These are phyloP conservation scores for Colletotrichum navitas DNA, from an alignment of 2,329 filamentous ascomycete species.

Conservation along the genomic window DNA sequence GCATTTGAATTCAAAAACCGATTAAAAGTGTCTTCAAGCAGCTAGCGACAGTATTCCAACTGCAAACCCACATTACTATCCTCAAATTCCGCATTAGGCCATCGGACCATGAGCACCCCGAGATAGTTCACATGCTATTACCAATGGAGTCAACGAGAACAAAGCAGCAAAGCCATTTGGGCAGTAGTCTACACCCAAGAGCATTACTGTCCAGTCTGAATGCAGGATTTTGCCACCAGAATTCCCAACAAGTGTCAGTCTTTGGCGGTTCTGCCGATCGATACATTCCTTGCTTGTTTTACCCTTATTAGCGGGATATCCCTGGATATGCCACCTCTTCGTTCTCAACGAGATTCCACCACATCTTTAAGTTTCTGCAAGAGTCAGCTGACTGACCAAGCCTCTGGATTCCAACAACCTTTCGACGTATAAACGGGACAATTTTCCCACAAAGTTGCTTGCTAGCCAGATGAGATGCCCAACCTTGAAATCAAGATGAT, in stretches of 20 bases:
- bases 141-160: not conserved
- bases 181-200: not conserved
- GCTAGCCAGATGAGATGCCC: not conserved
- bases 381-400: not conserved
- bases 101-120: not conserved
- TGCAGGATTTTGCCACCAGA: conserved; percentile 5
- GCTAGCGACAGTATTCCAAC: not conserved
- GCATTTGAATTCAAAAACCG: too few relatives aligned
- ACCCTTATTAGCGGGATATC: not conserved
- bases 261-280: not conserved
- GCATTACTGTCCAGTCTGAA: not conserved
- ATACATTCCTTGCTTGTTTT: conserved; percentile 1
- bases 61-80: not conserved
- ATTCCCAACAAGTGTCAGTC: not conserved
- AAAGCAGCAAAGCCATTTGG: conserved; percentile 2
- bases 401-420: too few relatives aligned
- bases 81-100: not conserved
- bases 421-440: not conserved
- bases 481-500: conserved; percentile 22
- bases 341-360: not conserved
- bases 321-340: not conserved
- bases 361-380: not conserved
- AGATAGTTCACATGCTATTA: not conserved
- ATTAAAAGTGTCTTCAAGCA: not conserved
- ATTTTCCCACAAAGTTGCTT: not conserved